Conservation (phyloP, 345 rosid species). For the Cochlearia excelsa region DNA sequence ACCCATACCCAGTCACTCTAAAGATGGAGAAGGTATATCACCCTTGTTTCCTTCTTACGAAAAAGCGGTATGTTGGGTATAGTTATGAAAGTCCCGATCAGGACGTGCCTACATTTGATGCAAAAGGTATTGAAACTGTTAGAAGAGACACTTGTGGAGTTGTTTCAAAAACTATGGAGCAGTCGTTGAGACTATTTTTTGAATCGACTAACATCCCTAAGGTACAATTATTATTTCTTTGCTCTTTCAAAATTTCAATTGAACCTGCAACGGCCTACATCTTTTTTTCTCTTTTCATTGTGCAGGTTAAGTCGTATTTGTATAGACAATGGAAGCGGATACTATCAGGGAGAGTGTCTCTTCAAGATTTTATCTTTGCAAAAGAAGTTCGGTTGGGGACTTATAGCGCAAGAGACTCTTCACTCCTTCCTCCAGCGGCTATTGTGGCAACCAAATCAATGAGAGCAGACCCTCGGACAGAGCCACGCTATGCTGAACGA, state of each 20-base stretch:
- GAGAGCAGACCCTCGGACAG: constrained; percentile 87
- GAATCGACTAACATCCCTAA: constrained; percentile 58
- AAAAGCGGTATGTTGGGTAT: constrained; percentile 95
- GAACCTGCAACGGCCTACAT: constrained; percentile 17
- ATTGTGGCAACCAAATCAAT: constrained; percentile 85
- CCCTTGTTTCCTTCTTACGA: constrained; percentile 89
- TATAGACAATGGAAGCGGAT: constrained; percentile 86
- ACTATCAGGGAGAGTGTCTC: constrained; percentile 76
- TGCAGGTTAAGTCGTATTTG: constrained; percentile 72
- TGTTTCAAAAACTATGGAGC: constrained; percentile 88
- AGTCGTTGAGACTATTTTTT: constrained; percentile 73
- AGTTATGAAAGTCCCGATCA: constrained; percentile 84
- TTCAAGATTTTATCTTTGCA: constrained; percentile 93
- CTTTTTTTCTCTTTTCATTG: constrained; percentile 17
- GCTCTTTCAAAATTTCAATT: constrained; percentile 16
- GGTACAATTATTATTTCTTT: constrained; percentile 40
- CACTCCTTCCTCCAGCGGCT: constrained; percentile 89
- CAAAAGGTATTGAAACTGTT: constrained; percentile 97
- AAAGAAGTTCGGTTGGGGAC: constrained; percentile 96
- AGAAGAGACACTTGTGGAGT: constrained; percentile 89
- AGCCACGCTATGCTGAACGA: constrained; percentile 84
- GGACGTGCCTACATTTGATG: constrained; percentile 74
- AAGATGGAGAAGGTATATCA: constrained; percentile 98
- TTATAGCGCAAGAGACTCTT: constrained; percentile 59
- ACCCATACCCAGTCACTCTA: constrained; percentile 85